Evolutionary conservation across 192 early-diverging fungal genomes (phyloP), one percentile per base, ranked within the genome.

Genomic region (Backusella luteola): DNA sequence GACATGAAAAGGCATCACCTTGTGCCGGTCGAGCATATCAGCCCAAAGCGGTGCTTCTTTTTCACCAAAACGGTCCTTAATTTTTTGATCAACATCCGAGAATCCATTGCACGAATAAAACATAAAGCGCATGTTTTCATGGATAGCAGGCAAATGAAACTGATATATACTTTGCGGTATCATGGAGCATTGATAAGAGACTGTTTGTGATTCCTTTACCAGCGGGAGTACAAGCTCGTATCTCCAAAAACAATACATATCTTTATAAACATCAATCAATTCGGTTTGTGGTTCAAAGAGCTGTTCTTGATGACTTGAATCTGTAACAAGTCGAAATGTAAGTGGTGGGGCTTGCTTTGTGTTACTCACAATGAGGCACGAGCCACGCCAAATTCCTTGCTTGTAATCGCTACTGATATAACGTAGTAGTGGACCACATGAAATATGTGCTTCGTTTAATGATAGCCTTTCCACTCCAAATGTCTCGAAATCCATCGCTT

Each of bases 41-140:
- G 89, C 85, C 91, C 91, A 93, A 68, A 93, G 81, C 9, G 76
- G 76, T 11, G 87, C 86, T 63, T 86, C 80, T 14, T 74, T 79
- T 69, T 80, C 63, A 41, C 76, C 71, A 32, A 77, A 63, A 12
- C 72, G 52, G n/a, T 77, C 71, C n/a, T 72, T 53, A 21, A 77
- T 26, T 52, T 71, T 53, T 3, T 71, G 76, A 17, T 36, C 38
- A 23, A 77, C 68, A 67, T 82, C 81, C 26, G 90, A 89, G 79
- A 88, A 92, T 6, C 91, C 91, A 77, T 89, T 92, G 80, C 91
- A 92, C 23, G 86, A 88, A 76, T 87, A 90, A 80, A 92, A 92
- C 77, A 85, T 85, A 81, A 89, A 91, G 1, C 89, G 86, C 85
- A 89, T 89, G 15, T 85, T 77, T 71, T 87, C 78, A 1, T 84